Base-by-base conservation (phyloP, 1,139 yeast species). In the Saccharomycopsis hybrid region DNA sequence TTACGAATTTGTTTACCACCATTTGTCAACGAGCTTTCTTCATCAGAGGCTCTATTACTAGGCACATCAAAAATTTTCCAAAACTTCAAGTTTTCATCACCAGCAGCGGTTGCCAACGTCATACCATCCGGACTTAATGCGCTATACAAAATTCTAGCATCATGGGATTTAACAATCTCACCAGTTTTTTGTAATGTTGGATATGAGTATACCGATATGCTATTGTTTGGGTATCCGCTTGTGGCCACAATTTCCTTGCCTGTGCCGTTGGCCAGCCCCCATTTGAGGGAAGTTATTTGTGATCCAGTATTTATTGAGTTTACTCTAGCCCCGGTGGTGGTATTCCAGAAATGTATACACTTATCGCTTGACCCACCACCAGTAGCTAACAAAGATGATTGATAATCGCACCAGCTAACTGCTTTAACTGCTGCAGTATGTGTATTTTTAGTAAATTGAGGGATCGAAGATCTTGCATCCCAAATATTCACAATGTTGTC, bases 391-490 rank as follows among this genome's bases (percentile, higher is more conserved):
- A 92, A 67, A 56, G 86, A 85, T 33, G 73, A 70, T 59, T 88
- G 94, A 66, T 84, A 84, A 0, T 97, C 98, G 62, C 96, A 87
- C 96, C 97, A 94, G 13, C 94, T 82, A 50, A 94, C 68, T 1
- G 98, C 97, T 66, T 94, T 94, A 13, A 92, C 96, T 0, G 98
- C 98, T 0, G 97, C 97, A 41, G 78, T 82, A 66, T 92, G 98
- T 54, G 80, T 79, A 27, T 84, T 77, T 62, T 89, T 87, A 25
- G 84, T 71, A 64, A 83, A 87, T 55, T 82, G 74, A 3, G 98
- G 96, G 41, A 73, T 70, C 0, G 74, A 71, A n/a, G 82, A 75
- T 56, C 97, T 77, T 1, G 86, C 85, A 64, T 92, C 98, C 98
- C 98, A 92, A 49, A 92, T 84, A 64, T 89, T 85, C 18, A 92